These are phyloP conservation scores for Moesziomyces parantarcticus DNA, from an alignment of 1,284 basidiomycete species.

Conservation along the genomic window DNA sequence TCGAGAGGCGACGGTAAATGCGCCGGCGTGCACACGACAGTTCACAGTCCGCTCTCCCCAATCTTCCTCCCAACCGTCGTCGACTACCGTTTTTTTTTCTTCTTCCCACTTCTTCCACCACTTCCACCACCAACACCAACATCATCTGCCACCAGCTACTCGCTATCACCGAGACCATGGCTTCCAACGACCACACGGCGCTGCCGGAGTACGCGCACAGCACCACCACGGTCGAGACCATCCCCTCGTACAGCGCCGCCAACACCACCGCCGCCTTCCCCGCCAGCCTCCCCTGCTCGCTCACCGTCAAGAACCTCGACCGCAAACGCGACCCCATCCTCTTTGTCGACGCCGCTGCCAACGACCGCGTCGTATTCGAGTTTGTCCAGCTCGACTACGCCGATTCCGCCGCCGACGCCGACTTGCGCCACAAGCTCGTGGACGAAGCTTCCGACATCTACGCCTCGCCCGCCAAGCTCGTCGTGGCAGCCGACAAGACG, in stretches of 20 bases:
- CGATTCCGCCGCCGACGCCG: constrained; percentile 10
- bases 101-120: constrained; percentile 4
- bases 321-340: constrained; percentile 35
- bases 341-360: constrained; percentile 19
- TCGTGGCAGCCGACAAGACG: constrained; percentile 17
- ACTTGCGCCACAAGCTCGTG: constrained; percentile 27
- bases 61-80: constrained; percentile 10
- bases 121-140: not conserved
- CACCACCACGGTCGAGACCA: constrained; percentile 32
- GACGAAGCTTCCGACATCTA: constrained; percentile 21
- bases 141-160: not conserved
- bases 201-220: constrained; percentile 33
- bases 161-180: constrained; percentile 11
- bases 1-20: too few species aligned
- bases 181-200: constrained; percentile 8
- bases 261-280: constrained; percentile 32
- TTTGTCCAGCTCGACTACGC: constrained; percentile 35
- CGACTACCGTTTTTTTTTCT: too few species aligned
- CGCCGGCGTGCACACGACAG: not conserved
- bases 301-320: constrained; percentile 44
- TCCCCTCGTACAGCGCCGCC: constrained; percentile 39
- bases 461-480: constrained; percentile 28
- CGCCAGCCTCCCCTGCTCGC: constrained; percentile 29
- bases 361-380: constrained; percentile 31
- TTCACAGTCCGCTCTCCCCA: too few species aligned